Conservation (phyloP, 805 yeast genomes). For the Myxozyma kluyveri region DNA sequence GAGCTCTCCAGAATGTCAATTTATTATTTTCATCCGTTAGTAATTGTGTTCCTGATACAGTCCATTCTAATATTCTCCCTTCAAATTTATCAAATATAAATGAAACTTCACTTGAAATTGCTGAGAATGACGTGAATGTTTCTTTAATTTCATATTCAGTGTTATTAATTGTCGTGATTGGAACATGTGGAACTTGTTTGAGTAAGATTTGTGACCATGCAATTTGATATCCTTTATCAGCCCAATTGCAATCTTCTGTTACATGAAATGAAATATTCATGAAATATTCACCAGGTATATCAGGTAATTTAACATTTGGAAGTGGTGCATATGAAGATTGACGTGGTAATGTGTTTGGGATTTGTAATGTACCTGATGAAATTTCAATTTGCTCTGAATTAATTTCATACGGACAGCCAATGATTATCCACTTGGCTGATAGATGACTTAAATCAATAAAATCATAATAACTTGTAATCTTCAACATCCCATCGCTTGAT, state of each 20-base stretch:
- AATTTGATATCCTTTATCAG: conserved; percentile 32
- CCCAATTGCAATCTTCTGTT: conserved; percentile 25
- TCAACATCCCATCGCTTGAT: conserved; percentile 12
- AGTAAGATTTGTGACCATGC: conserved; percentile 35
- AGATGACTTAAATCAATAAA: conserved; percentile 30
- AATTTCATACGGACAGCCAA: not conserved
- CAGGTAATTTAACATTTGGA: not conserved
- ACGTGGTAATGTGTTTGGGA: not conserved
- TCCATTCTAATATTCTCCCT: conserved; percentile 11
- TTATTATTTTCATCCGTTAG: conserved; percentile 11
- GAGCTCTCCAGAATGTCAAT: conserved; percentile 38
- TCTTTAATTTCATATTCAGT: not conserved
- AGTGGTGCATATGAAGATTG: not conserved
- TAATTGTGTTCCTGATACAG: conserved; percentile 5
- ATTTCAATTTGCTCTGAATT: not conserved
- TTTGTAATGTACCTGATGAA: not conserved
- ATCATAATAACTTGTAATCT: conserved; percentile 32
- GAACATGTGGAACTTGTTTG: not conserved
- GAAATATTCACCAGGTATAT: not conserved
- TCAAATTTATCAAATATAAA: conserved; percentile 12
- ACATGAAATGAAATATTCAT: conserved; percentile 24
- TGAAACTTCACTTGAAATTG: not conserved
- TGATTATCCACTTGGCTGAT: conserved; percentile 3
- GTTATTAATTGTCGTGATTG: not conserved
- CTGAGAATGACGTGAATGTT: not conserved